phyloP scores from a whole-genome alignment of 345 rosid genomes.

The Capsella bursapastoris region DNA sequence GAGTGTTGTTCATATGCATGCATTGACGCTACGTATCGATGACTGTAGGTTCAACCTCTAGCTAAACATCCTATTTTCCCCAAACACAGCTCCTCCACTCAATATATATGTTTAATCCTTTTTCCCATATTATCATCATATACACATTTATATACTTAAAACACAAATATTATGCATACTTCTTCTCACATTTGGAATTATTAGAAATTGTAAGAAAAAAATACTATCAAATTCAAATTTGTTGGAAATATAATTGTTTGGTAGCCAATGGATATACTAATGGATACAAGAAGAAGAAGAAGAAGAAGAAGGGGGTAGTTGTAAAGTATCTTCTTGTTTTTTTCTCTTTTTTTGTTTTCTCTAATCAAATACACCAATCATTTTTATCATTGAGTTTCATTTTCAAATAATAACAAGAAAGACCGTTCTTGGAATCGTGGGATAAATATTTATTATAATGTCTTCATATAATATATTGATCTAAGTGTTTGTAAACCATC shows the following conservation, averaged over 20 bases:
- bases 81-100: too few relatives aligned
- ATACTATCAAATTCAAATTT: neutral
- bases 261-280: slow-evolving; percentile 1
- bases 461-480: neutral
- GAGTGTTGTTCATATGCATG: too few relatives aligned
- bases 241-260: neutral
- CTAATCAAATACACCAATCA: slow-evolving; percentile 24
- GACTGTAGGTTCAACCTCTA: too few relatives aligned
- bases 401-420: neutral
- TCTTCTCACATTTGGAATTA: too few relatives aligned
- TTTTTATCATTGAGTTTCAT: slow-evolving; percentile 13
- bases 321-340: slow-evolving; percentile 35
- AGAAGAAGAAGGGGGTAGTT: slow-evolving; percentile 7
- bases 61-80: too few relatives aligned
- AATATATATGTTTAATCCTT: too few relatives aligned
- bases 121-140: too few relatives aligned
- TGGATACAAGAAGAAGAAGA: slow-evolving; percentile 6
- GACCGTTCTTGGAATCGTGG: slow-evolving; percentile 34
- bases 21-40: too few relatives aligned
- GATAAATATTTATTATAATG: slow-evolving; percentile 5
- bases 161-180: too few relatives aligned
- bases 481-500: neutral
- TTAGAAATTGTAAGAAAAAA: too few relatives aligned
- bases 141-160: too few relatives aligned
- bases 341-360: neutral